phyloP scores from a whole-genome alignment of 192 early-diverging fungal genomes.

The Linnemannia elongata region DNA sequence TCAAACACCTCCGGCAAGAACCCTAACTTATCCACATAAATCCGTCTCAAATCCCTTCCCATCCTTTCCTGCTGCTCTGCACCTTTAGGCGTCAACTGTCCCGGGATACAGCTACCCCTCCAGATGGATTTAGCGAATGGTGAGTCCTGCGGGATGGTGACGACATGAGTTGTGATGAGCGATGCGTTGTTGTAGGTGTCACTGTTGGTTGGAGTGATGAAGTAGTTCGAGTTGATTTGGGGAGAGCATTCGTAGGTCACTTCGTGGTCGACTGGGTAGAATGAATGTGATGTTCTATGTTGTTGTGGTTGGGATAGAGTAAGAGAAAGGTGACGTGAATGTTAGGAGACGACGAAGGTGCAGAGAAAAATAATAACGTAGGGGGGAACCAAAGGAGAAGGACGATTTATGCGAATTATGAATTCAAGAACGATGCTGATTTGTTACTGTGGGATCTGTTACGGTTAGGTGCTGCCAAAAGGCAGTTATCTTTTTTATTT shows the following conservation, averaged over 20 bases:
- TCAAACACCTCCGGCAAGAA: slow-evolving; percentile 14
- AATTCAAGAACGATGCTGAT: no score
- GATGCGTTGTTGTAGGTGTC: background rate
- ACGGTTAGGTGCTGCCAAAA: no score
- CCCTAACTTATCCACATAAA: slow-evolving; percentile 26
- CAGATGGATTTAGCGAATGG: slow-evolving; percentile 21
- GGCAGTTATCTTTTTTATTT: no score
- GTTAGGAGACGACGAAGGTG: background rate
- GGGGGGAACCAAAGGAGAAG: background rate
- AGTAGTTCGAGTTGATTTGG: background rate
- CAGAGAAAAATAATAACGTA: background rate
- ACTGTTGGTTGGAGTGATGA: background rate
- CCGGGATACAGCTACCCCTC: slow-evolving; percentile 24
- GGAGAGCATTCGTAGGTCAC: slow-evolving; percentile 9
- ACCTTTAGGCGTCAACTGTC: slow-evolving; percentile 30
- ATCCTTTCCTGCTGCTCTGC: slow-evolving; percentile 19
- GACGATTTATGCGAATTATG: background rate
- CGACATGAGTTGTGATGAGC: background rate
- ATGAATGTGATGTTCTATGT: background rate
- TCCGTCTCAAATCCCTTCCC: slow-evolving; percentile 10
- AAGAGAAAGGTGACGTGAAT: background rate
- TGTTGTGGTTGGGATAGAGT: background rate
- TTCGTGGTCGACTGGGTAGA: slow-evolving; percentile 14
- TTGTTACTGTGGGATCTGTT: no score
- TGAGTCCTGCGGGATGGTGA: background rate